phyloP scores from a whole-genome alignment of 352 stramenopile species.

The Pythium dissotocum region DNA sequence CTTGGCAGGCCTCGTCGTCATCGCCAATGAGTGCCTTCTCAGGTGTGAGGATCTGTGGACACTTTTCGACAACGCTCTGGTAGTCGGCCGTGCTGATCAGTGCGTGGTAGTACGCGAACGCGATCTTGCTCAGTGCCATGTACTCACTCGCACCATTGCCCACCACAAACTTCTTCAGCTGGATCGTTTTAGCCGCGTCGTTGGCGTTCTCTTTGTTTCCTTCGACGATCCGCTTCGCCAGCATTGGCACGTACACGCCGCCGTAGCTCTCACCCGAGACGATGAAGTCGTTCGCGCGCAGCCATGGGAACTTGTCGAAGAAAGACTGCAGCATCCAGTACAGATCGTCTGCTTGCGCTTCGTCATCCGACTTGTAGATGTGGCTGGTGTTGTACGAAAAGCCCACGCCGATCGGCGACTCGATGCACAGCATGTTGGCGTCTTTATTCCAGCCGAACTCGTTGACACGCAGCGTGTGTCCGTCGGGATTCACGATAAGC shows the following conservation, averaged over 20 bases:
- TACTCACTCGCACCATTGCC: conserved; percentile 56
- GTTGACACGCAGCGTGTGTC: conserved; percentile 42
- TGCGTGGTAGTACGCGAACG: conserved; percentile 60
- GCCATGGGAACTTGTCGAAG: conserved; percentile 82
- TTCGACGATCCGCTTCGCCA: conserved; percentile 48
- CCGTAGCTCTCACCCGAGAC: conserved; percentile 77
- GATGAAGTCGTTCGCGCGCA: conserved; percentile 72
- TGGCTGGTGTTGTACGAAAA: conserved; percentile 61
- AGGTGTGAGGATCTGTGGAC: conserved; percentile 23
- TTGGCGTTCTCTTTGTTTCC: conserved; percentile 28
- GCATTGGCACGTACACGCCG: conserved; percentile 68
- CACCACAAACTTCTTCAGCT: conserved; percentile 89
- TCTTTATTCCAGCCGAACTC: conserved; percentile 55
- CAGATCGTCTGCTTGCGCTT: conserved; percentile 68
- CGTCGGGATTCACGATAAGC: conserved; percentile 52
- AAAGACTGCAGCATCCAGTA: conserved; percentile 80
- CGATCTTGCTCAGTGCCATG: conserved; percentile 27
- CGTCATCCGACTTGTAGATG: conserved; percentile 73
- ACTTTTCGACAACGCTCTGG: conserved; percentile 30
- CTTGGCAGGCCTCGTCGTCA: conserved; percentile 11
- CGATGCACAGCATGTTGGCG: conserved; percentile 53
- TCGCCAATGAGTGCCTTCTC: neutral
- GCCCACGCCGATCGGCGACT: conserved; percentile 57
- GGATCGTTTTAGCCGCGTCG: conserved; percentile 37
- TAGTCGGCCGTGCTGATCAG: conserved; percentile 48